Conservation (phyloP, 2,329 filamentous ascomycete genomes). For the Trichoderma cornu-damae region DNA sequence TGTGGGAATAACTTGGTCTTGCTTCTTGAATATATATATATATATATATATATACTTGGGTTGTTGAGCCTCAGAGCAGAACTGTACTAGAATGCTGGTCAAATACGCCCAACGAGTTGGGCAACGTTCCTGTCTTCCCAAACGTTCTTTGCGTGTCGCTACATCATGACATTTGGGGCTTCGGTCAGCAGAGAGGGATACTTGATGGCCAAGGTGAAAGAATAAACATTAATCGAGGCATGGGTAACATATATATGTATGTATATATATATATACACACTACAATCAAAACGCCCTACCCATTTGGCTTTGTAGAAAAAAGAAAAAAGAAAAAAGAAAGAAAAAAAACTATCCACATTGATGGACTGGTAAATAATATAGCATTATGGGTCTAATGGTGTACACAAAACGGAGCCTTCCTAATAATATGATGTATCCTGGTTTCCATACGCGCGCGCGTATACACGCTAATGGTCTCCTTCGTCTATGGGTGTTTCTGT, state of each 20-base stretch:
- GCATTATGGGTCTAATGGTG: not conserved
- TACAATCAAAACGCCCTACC: not conserved
- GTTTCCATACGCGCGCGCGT: not conserved
- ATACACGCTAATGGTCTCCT: not conserved
- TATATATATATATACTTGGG: no score
- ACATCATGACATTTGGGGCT: not conserved
- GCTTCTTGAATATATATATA: not conserved
- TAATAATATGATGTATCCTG: not conserved
- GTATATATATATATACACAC: no score
- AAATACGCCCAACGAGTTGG: not conserved
- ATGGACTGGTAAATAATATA: constrained; percentile 8
- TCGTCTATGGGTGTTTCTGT: constrained; percentile 1
- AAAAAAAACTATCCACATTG: constrained; percentile 8
- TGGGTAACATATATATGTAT: not conserved
- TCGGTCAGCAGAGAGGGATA: not conserved
- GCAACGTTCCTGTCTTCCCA: not conserved
- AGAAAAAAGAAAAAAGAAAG: constrained; percentile 11
- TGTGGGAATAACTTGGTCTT: not conserved
- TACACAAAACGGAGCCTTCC: not conserved
- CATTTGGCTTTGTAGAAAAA: not conserved
- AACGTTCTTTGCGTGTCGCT: not conserved
- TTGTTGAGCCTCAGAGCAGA: not conserved
- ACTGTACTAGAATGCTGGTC: not conserved
- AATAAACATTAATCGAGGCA: constrained; percentile 8
- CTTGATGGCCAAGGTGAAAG: not conserved